Percentiles rank a stretch among this genome's conserved stretches.
Conservation (phyloP, 352 stramenopile genomes). For the Plasmopara viticola region DNA sequence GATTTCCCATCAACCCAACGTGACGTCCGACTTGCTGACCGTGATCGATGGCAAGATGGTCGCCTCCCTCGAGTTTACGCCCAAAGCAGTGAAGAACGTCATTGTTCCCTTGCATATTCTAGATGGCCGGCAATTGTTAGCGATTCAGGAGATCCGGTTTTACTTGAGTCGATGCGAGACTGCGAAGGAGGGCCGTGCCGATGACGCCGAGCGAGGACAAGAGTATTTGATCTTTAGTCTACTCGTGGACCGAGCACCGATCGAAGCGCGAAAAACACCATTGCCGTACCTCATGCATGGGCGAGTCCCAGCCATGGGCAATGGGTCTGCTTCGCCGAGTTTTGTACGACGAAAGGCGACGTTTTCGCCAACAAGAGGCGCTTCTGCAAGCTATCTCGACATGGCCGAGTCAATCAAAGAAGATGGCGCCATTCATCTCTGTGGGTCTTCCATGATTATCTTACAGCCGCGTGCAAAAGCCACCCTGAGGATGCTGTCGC, state of each 20-base stretch:
- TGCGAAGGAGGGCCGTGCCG: slow-evolving; percentile 3
- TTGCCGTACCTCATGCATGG: slow-evolving; percentile 48
- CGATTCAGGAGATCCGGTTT: slow-evolving; percentile 60
- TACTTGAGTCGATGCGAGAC: slow-evolving; percentile 28
- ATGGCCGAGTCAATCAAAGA: slow-evolving; percentile 37
- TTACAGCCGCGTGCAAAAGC: slow-evolving; percentile 65
- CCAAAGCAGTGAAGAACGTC: slow-evolving; percentile 31
- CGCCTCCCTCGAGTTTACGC: slow-evolving; percentile 43
- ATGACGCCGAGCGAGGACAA: slow-evolving; percentile 14
- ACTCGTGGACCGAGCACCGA: slow-evolving; percentile 34
- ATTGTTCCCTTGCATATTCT: slow-evolving; percentile 46
- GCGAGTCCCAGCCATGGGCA: slow-evolving; percentile 76
- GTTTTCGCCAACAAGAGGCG: slow-evolving; percentile 44
- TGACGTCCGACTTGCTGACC: slow-evolving; percentile 6
- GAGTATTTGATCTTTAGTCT: slow-evolving; percentile 60
- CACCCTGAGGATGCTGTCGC: slow-evolving; percentile 43
- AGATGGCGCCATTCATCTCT: slow-evolving; percentile 31
- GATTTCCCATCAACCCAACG: slow-evolving; percentile 39
- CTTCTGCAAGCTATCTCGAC: slow-evolving; percentile 23
- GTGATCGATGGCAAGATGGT: slow-evolving; percentile 32
- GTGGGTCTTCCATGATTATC: slow-evolving; percentile 53
- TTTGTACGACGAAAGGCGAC: slow-evolving; percentile 77
- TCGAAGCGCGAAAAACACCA: slow-evolving; percentile 29
- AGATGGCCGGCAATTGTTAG: slow-evolving; percentile 45
- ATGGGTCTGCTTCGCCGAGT: slow-evolving; percentile 72